Evolutionary conservation across 2,329 filamentous ascomycete species (phyloP).

Genomic region (Periglandula ipomoeae): DNA sequence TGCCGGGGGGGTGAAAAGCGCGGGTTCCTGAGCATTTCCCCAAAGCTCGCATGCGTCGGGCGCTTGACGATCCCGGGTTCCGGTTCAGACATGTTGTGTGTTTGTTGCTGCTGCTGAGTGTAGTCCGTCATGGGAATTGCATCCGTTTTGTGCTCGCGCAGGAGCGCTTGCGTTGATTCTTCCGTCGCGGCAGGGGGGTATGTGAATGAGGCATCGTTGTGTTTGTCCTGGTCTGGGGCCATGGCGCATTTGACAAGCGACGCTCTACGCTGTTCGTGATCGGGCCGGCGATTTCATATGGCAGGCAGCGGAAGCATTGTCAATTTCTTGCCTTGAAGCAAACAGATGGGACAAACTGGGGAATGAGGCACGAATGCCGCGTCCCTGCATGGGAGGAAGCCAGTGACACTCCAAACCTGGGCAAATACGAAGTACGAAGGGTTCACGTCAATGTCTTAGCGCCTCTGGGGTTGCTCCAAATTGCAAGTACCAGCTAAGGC

Average conservation of each 20-base stretch:
- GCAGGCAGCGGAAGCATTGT: neutral
- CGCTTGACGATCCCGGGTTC: neutral
- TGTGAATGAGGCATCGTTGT: neutral
- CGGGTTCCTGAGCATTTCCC: neutral
- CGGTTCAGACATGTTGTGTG: neutral
- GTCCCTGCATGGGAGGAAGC: neutral
- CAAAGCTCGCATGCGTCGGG: neutral
- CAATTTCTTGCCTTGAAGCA: neutral
- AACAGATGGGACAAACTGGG: neutral
- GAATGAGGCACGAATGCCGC: neutral
- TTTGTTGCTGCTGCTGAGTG: neutral
- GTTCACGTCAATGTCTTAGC: neutral
- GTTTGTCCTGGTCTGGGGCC: neutral
- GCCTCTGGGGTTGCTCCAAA: neutral
- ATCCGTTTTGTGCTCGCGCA: neutral
- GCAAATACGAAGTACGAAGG: neutral
- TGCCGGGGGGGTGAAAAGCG: neutral
- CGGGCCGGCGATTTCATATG: neutral
- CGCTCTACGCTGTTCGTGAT: neutral
- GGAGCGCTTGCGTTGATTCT: neutral
- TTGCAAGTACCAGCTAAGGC: neutral
- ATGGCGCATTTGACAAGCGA: neutral
- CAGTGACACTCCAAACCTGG: neutral
- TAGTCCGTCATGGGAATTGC: neutral
- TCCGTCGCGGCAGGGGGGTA: neutral